Evolutionary conservation across 257 asterid species (phyloP).

Genomic region (Nicotiana tabacum): DNA sequence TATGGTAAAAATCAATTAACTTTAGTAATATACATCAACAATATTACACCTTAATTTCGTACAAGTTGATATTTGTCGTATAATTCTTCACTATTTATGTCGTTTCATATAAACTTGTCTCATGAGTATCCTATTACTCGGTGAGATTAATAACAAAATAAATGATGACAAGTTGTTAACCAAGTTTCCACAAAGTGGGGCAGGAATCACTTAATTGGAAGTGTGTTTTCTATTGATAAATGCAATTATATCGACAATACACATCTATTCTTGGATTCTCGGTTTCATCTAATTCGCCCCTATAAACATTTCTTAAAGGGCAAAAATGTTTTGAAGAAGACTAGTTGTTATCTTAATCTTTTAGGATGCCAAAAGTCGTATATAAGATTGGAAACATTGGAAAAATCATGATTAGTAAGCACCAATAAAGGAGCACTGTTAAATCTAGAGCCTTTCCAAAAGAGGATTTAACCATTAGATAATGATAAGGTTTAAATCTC

Average conservation of each 20-base stretch:
- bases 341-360: conserved; percentile 9
- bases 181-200: conserved; percentile 27
- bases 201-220: conserved; percentile 22
- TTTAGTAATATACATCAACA: too few relatives aligned
- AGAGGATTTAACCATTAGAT: conserved; percentile 6
- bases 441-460: conserved; percentile 17
- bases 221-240: conserved; percentile 4
- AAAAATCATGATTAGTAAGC: conserved; percentile 5
- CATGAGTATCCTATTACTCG: too few relatives aligned
- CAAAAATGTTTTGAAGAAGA: conserved; percentile 10
- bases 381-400: neutral
- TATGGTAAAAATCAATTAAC: too few relatives aligned
- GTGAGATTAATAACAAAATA: too few relatives aligned
- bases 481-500: conserved; percentile 12
- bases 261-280: neutral
- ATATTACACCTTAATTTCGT: too few relatives aligned
- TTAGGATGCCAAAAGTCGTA: neutral
- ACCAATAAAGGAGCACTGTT: conserved; percentile 5
- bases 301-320: conserved; percentile 22
- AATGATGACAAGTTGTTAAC: conserved; percentile 21
- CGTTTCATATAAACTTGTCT: too few relatives aligned
- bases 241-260: neutral
- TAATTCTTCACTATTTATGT: too few relatives aligned
- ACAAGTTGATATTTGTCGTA: too few relatives aligned
- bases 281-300: neutral